phyloP scores from a whole-genome alignment of 2,329 filamentous ascomycete genomes.

The Hypomyces rosellus region DNA sequence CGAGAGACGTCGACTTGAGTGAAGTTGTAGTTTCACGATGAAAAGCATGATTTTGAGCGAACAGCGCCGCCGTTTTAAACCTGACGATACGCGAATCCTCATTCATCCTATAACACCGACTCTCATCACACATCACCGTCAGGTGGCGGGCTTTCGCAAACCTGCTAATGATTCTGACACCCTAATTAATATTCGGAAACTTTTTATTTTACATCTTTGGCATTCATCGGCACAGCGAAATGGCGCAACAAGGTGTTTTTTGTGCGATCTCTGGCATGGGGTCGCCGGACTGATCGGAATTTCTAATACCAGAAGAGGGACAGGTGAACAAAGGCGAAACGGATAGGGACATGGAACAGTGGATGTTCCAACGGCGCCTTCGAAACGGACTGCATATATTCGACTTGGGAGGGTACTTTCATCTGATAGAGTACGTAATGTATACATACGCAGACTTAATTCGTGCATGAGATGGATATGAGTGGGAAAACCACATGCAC shows the following conservation, averaged over 20 bases:
- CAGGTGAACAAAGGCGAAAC: conserved; percentile 5
- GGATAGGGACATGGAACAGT: conserved; percentile 9
- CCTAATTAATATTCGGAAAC: conserved; percentile 27
- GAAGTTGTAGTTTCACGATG: conserved; percentile 39
- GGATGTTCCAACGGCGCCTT: conserved; percentile 11
- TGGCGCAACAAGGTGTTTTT: conserved; percentile 31
- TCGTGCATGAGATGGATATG: conserved; percentile 24
- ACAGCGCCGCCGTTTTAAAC: conserved; percentile 12
- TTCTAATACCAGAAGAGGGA: conserved; percentile 22
- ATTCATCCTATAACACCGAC: conserved; percentile 7
- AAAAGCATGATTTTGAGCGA: neutral
- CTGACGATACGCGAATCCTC: conserved; percentile 1
- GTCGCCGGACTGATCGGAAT: conserved; percentile 20
- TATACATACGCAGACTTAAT: conserved; percentile 33
- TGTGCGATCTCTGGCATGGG: conserved; percentile 22
- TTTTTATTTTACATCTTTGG: conserved; percentile 31
- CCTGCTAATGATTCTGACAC: conserved; percentile 22
- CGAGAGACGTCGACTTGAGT: conserved; percentile 38
- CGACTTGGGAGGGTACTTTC: conserved; percentile 16
- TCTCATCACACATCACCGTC: conserved; percentile 12
- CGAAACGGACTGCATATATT: conserved; percentile 24
- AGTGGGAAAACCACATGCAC: conserved; percentile 21
- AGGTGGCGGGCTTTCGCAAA: conserved; percentile 13
- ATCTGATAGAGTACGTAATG: conserved; percentile 34
- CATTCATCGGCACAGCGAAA: conserved; percentile 36